Base-by-base conservation (phyloP, 176 grass and related monocot genomes). In the Elymus sibiricus region DNA sequence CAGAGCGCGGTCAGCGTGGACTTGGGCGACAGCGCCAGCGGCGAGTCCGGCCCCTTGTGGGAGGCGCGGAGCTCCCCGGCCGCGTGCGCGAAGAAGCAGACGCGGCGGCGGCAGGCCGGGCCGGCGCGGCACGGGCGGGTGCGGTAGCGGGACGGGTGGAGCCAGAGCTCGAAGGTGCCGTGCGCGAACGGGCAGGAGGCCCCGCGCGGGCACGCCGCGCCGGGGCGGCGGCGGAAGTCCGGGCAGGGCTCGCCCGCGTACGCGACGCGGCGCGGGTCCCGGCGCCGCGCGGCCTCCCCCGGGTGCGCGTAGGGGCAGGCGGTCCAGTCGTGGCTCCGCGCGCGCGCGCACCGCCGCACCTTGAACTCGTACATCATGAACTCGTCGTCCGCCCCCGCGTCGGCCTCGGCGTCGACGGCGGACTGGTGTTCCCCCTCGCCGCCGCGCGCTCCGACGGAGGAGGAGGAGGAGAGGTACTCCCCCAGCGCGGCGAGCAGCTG, bases 291-390 rank as follows among this genome's bases (percentile, higher is more conserved):
- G 39, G 94, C 95, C 97, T 99, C 97, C 0, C 97, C 97, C 0
- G 97, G 97, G 87, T 99, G 97, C 5, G 94, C 92, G 79, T 94
- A 96, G 1, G 97, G 94, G 90, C 97, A 99, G 87, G 94, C 94
- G 0, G 97, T 99, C 97, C 97, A 99, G 88, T 99, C 97, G 70
- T 99, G 97, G 64, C 88, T 90, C 40, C 94, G 90, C 29, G 94
- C 87, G 3, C 97, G 88, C 15, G 90, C 90, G 66, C 97, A 99
- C 47, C 97, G 88, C 76, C 94, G 88, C 76, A 99, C 92, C 88
- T 99, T 99, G 88, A 99, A 95, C 88, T 96, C 97, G 76, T 94
- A 92, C 94, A 99, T 96, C 88, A 95, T 93, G 72, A 99, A 99
- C 88, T 99, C 97, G 74, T 98, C 96, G 31, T 92, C 94, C 0